Conservation (phyloP, 2,329 filamentous ascomycete species). For the Trichoderma aggressivum region DNA sequence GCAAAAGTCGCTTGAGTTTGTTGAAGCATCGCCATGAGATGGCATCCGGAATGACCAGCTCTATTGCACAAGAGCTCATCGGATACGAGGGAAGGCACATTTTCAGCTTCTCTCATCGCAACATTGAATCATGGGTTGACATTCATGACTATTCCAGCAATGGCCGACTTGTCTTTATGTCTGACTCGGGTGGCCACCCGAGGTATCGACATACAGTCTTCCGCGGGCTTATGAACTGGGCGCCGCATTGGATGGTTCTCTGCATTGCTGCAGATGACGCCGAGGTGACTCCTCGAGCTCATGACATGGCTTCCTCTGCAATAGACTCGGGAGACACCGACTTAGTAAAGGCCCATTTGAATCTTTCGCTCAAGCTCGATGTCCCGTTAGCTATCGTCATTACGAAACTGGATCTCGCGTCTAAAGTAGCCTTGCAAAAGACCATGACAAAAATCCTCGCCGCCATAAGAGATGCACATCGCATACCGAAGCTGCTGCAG, state of each 20-base stretch:
- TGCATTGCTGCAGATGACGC: conserved; percentile 80
- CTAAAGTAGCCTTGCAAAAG: conserved; percentile 64
- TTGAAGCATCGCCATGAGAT: conserved; percentile 94
- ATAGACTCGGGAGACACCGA: conserved; percentile 53
- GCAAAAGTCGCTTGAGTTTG: conserved; percentile 82
- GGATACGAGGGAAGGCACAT: conserved; percentile 66
- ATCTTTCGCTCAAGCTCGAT: conserved; percentile 76
- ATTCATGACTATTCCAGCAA: conserved; percentile 76
- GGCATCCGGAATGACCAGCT: conserved; percentile 86
- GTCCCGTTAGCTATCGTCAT: conserved; percentile 78
- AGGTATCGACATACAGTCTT: conserved; percentile 86
- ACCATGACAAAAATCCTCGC: conserved; percentile 73
- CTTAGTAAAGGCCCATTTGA: conserved; percentile 74
- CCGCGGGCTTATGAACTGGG: conserved; percentile 89
- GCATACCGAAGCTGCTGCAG: conserved; percentile 70
- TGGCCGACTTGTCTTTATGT: conserved; percentile 79
- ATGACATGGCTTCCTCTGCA: background rate
- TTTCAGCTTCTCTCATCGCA: conserved; percentile 80
- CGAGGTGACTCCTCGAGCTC: conserved; percentile 37
- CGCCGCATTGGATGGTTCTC: conserved; percentile 87
- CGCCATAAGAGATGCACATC: conserved; percentile 70
- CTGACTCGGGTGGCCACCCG: conserved; percentile 88
- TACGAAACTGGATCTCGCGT: conserved; percentile 87
- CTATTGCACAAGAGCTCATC: conserved; percentile 87
- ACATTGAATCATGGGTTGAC: conserved; percentile 90